Base-by-base conservation (phyloP, 306 rosid species). In the Prosopis cineraria region DNA sequence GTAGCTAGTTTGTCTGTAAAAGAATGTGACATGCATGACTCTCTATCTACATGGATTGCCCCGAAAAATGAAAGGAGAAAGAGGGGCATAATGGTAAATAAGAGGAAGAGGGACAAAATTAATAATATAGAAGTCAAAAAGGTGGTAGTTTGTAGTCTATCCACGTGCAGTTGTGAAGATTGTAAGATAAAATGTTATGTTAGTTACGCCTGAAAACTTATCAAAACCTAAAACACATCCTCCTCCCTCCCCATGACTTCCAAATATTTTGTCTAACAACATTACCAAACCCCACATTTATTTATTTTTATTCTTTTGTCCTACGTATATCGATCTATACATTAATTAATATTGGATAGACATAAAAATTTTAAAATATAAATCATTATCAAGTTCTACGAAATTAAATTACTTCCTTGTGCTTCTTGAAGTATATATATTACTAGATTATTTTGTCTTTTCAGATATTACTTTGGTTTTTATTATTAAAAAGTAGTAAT, bases 131-230 rank as follows among this genome's bases (percentile, higher is more conserved):
- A 82, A 84, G 82, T 72, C 5, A 64, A 80, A 76, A 73, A 58
- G 78, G 56, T 34, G 33, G 72, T 68, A 68, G 72, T 68, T 68
- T 67, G 4, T 41, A 64, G 58, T 58, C 71, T 55, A 20, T 69
- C 70, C 77, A 76, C 88, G 88, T 87, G 91, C 85, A 73, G 80
- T 82, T 81, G 68, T 58, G 81, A 68, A 66, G 69, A 75, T 82
- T 84, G 75, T 72, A 76, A 77, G 79, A 82, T 78, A 70, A 75
- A 75, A 70, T 37, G 52, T 80, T 36, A 20, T 34, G 91, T 87
- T 87, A 81, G 85, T 87, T 87, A 82, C 82, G 90, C 82, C 82
- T 82, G 86, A 85, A 85, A 87, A 74, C 68, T 81, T 70, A 79
- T 80, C 88, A 63, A 81, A 76, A 83, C 88, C 89, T 83, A 82